phyloP scores from a whole-genome alignment of 495 filamentous ascomycete species.

The Glutinoglossum americanum region DNA sequence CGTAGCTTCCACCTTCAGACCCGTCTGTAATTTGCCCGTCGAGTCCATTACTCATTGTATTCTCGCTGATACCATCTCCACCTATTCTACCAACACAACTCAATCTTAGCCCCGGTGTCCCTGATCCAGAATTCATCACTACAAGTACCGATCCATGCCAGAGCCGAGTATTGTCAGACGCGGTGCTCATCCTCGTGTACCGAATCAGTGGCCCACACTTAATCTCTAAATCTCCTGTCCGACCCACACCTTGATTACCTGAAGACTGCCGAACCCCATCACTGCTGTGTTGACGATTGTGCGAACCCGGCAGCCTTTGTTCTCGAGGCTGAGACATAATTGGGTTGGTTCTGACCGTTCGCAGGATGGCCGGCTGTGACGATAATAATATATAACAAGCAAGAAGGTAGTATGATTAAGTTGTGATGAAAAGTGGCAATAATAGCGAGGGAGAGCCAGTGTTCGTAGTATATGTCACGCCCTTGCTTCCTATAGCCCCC shows the following conservation, averaged over 20 bases:
- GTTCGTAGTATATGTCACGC: neutral
- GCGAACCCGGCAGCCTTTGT: neutral
- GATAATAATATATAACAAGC: neutral
- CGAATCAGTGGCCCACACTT: slow-evolving; percentile 68
- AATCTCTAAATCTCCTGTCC: slow-evolving; percentile 25
- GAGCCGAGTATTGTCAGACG: slow-evolving; percentile 19
- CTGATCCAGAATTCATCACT: slow-evolving; percentile 44
- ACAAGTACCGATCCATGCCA: slow-evolving; percentile 77
- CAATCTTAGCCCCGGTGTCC: slow-evolving; percentile 27
- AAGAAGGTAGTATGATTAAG: neutral
- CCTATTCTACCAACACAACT: slow-evolving; percentile 22
- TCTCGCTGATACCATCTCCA: neutral
- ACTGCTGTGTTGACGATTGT: neutral
- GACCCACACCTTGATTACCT: neutral
- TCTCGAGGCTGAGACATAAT: neutral
- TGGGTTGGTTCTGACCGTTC: neutral
- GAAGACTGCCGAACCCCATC: neutral
- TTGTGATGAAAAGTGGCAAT: neutral
- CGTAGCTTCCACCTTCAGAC: neutral
- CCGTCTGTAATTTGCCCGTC: neutral
- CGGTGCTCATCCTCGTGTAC: slow-evolving; percentile 58
- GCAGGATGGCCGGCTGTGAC: neutral
- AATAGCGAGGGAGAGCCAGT: neutral
- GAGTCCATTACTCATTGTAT: neutral
- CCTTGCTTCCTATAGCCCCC: neutral